A percentile compares a stretch with the other conserved stretches of the same genome.
These are phyloP conservation scores for Lagenidium giganteum DNA, from an alignment of 352 stramenopile genomes.

Conservation along the genomic window DNA sequence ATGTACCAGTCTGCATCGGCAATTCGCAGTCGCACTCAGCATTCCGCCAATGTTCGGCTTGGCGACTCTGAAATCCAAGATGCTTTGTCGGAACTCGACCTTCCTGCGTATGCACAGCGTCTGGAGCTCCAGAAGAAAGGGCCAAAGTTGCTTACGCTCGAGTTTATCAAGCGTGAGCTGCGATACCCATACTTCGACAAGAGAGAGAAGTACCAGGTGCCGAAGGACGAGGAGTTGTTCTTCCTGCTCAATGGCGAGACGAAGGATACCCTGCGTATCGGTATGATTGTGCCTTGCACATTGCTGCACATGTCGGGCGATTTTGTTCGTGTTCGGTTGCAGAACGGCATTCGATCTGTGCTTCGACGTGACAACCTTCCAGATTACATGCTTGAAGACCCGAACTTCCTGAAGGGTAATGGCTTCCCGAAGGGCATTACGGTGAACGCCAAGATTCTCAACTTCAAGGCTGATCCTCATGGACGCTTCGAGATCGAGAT, in stretches of 20 bases:
- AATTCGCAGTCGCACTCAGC: slow-evolving; percentile 74
- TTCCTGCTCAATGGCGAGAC: slow-evolving; percentile 84
- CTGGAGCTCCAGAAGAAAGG: slow-evolving; percentile 89
- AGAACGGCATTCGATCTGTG: slow-evolving; percentile 80
- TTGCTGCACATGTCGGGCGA: slow-evolving; percentile 77
- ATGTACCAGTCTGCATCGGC: slow-evolving; percentile 88
- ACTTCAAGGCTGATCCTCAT: slow-evolving; percentile 64
- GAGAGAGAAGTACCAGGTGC: slow-evolving; percentile 77
- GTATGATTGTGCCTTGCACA: slow-evolving; percentile 86
- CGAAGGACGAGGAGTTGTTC: slow-evolving; percentile 83
- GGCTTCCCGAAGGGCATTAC: slow-evolving; percentile 80
- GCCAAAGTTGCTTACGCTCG: slow-evolving; percentile 78
- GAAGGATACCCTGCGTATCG: slow-evolving; percentile 66
- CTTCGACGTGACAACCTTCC: slow-evolving; percentile 73
- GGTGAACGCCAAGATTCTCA: slow-evolving; percentile 83
- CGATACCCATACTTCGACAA: slow-evolving; percentile 89
- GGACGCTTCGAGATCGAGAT: slow-evolving; percentile 73
- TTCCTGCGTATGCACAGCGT: slow-evolving; percentile 80
- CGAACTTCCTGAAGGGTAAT: too few relatives aligned
- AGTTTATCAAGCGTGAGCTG: slow-evolving; percentile 87
- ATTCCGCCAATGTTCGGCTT: slow-evolving; percentile 43
- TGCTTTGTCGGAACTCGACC: slow-evolving; percentile 77
- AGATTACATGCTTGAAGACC: slow-evolving; percentile 64
- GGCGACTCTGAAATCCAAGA: slow-evolving; percentile 84
- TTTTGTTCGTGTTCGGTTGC: slow-evolving; percentile 79